Percentiles rank a stretch among this genome's conserved stretches.
phyloP scores from a whole-genome alignment of 2,329 filamentous ascomycete species.

The Pseudogymnoascus sp. region DNA sequence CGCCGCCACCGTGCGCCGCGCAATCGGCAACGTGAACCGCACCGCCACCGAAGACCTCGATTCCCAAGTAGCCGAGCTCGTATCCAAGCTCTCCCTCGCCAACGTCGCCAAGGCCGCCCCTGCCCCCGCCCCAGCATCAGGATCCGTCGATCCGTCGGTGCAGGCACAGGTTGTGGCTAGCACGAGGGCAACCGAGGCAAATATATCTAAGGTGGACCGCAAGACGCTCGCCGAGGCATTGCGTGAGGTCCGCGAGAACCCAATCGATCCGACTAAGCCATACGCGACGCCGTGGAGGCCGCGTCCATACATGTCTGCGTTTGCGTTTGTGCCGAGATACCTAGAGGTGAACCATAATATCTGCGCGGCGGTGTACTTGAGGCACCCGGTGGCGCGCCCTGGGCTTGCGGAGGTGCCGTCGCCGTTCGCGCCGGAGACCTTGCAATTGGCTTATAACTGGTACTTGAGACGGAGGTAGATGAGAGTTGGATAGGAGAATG shows the following conservation, averaged over 20 bases:
- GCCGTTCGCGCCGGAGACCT: conserved; percentile 64
- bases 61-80: conserved; percentile 46
- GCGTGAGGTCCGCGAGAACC: conserved; percentile 56
- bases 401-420: conserved; percentile 78
- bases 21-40: conserved; percentile 31
- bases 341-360: conserved; percentile 97
- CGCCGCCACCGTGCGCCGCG: conserved; percentile 41
- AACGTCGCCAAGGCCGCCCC: conserved; percentile 20
- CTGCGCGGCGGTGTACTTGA: conserved; percentile 88
- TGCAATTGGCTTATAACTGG: conserved; percentile 86
- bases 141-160: conserved; percentile 21
- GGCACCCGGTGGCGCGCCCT: conserved; percentile 83
- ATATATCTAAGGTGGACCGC: conserved; percentile 21
- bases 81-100: conserved; percentile 39
- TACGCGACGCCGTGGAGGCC: conserved; percentile 90
- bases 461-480: conserved; percentile 53
- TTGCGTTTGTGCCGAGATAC: conserved; percentile 91
- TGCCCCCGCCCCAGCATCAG: conserved; percentile 14
- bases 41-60: conserved; percentile 42
- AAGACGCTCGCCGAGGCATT: conserved; percentile 15
- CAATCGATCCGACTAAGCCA: conserved; percentile 67
- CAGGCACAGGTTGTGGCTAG: conserved; percentile 13
- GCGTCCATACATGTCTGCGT: conserved; percentile 77
- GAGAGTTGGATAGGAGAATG: not conserved
- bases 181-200: conserved; percentile 8